These are phyloP conservation scores for Debaryomycetaceae sp. DNA, from an alignment of 1,139 yeast species.

Conservation along the genomic window DNA sequence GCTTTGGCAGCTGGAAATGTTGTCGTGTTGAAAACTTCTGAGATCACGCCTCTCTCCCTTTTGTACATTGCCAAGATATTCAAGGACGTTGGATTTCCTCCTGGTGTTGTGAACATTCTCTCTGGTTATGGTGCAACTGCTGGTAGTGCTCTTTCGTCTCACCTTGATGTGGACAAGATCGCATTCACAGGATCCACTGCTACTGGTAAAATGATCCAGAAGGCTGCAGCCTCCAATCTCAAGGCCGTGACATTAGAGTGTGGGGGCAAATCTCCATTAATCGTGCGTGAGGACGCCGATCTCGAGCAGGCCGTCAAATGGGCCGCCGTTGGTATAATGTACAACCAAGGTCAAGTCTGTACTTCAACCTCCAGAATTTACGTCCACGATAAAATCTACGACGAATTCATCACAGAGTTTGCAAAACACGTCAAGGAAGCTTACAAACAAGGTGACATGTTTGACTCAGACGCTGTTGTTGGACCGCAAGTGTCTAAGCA, in stretches of 20 bases:
- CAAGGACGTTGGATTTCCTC: constrained; percentile 66
- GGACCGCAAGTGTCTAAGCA: constrained; percentile 77
- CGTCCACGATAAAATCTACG: constrained; percentile 41
- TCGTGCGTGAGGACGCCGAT: constrained; percentile 72
- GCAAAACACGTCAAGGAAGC: constrained; percentile 31
- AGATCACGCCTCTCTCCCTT: constrained; percentile 62
- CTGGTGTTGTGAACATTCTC: constrained; percentile 63
- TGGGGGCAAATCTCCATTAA: constrained; percentile 86
- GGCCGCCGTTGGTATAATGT: constrained; percentile 80
- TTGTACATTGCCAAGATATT: constrained; percentile 52
- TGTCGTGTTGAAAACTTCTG: constrained; percentile 63
- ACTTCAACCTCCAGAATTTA: constrained; percentile 46
- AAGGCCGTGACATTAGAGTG: constrained; percentile 86
- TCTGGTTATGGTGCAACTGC: constrained; percentile 56
- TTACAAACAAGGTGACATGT: constrained; percentile 60
- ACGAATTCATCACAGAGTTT: constrained; percentile 46
- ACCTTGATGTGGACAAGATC: constrained; percentile 55
- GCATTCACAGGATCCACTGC: constrained; percentile 65
- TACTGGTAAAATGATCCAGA: constrained; percentile 61
- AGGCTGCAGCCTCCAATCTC: constrained; percentile 53
- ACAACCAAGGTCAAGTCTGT: constrained; percentile 60
- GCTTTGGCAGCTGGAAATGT: constrained; percentile 69
- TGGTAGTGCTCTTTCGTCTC: constrained; percentile 57
- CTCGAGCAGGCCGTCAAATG: constrained; percentile 78
- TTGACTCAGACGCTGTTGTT: constrained; percentile 54